These are phyloP conservation scores for Rhododendron ferrugineum DNA, from an alignment of 148 eudicot species.

Conservation along the genomic window DNA sequence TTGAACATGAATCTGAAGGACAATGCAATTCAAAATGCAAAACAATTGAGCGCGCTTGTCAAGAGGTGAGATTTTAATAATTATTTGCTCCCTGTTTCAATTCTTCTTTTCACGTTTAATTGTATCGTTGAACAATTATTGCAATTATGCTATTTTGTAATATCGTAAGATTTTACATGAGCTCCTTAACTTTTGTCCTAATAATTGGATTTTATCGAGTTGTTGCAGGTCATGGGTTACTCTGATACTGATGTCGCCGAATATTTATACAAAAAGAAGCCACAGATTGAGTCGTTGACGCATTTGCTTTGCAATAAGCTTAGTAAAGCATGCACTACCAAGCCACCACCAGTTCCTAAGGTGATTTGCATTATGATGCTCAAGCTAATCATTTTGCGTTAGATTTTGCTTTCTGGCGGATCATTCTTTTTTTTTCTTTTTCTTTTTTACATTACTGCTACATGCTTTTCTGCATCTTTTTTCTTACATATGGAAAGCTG, in stretches of 20 bases:
- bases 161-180: neutral
- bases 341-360: slow-evolving; percentile 94
- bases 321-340: slow-evolving; percentile 58
- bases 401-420: neutral
- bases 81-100: neutral
- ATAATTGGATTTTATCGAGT: neutral
- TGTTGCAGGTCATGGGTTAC: slow-evolving; percentile 73
- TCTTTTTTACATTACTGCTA: neutral
- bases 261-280: slow-evolving; percentile 64
- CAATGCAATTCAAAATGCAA: slow-evolving; percentile 88
- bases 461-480: neutral
- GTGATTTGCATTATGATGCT: slow-evolving; percentile 20
- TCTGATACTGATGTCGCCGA: slow-evolving; percentile 95
- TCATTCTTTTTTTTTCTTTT: neutral
- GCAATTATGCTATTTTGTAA: neutral
- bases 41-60: slow-evolving; percentile 95
- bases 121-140: neutral
- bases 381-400: neutral
- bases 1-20: slow-evolving; percentile 86
- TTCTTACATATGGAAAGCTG: neutral
- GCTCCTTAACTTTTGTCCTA: neutral
- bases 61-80: slow-evolving; percentile 50
- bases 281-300: slow-evolving; percentile 48
- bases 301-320: slow-evolving; percentile 74
- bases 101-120: neutral